Evolutionary conservation across 2,329 filamentous ascomycete species (phyloP).

Genomic region (Trichothecium roseum): DNA sequence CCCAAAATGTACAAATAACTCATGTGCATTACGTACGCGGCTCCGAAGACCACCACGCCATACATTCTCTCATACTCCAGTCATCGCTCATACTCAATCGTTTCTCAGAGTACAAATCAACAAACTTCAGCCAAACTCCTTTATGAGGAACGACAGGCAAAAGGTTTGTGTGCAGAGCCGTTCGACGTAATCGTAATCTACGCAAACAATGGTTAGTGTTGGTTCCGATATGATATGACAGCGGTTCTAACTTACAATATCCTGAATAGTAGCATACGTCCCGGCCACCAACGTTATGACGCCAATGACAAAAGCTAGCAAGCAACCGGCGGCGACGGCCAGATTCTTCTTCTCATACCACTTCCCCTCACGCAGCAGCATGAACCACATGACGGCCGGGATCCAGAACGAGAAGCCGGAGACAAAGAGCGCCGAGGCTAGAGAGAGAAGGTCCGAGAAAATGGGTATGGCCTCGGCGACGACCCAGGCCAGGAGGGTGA

Average conservation of each 20-base stretch:
- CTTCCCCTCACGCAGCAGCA: constrained; percentile 22
- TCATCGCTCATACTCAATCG: no score
- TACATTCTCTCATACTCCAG: no score
- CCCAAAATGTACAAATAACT: no score
- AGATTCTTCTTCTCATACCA: constrained; percentile 19
- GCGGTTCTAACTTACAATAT: constrained; percentile 19
- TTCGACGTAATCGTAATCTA: no score
- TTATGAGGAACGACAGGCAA: no score
- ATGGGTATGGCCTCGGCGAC: constrained; percentile 65
- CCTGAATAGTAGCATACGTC: constrained; percentile 20
- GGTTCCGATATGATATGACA: no score
- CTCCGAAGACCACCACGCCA: no score
- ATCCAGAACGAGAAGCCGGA: constrained; percentile 32
- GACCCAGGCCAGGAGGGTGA: constrained; percentile 58
- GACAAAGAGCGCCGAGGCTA: constrained; percentile 39
- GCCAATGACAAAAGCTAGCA: constrained; percentile 17
- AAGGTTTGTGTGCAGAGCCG: no score
- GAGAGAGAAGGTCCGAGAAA: constrained; percentile 57
- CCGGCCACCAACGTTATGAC: constrained; percentile 20
- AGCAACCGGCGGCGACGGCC: constrained; percentile 13
- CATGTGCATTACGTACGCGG: no score
- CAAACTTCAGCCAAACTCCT: no score
- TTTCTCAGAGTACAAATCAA: no score
- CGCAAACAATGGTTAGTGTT: no score
- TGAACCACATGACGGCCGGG: constrained; percentile 31